Evolutionary conservation across 768 basidiomycete genomes (phyloP), one percentile per base, ranked within the genome.

Genomic region (Tubosaeta sp.): DNA sequence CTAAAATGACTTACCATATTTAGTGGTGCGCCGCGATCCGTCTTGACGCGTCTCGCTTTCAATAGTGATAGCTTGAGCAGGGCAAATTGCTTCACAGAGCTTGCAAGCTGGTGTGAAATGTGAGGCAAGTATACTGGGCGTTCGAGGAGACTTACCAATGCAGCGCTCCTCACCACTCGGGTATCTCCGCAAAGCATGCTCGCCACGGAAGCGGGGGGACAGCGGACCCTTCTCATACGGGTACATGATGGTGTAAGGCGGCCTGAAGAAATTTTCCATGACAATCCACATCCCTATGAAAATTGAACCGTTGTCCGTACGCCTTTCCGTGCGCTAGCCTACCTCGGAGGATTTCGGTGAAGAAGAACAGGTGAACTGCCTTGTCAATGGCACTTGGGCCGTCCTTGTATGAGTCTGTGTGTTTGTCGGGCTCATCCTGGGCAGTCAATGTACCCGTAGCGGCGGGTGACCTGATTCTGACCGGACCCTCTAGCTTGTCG

Each of bases 31-130:
- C 66, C 97, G 82, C 49, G 92, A 95, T 41, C 97, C 97, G 68
- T 99, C 97, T 71, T 85, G 76, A 58, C 97, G 87, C 50, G 94
- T 85, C 72, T 99, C 97, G 55, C 93, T 95, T 74, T 99, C 97
- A 60, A 99, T 99, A 25, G 97, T 98, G 67, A 99, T 99, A 27
- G 97, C 97, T 69, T 97, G 97, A 26, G 97, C 97, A 32, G 97
- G 97, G 69, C 97, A 99, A 64, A 99, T 99, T 35, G 97, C 95
- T 72, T 98, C 97, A 65, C 97, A 99, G 19, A 99, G 83, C 72
- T 98, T 98, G 76, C 97, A 99, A 27, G 97, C 95, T 97, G 61
- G 42, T 22, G 48, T 22, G 38, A 38, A 48, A 37, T 26, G 19
- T 59, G 33, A 67, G 49, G 10, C 10, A 17, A 46, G 35, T 10